Base-by-base conservation (phyloP, 192 early-diverging fungal genomes). In the Umbelopsis sp. region DNA sequence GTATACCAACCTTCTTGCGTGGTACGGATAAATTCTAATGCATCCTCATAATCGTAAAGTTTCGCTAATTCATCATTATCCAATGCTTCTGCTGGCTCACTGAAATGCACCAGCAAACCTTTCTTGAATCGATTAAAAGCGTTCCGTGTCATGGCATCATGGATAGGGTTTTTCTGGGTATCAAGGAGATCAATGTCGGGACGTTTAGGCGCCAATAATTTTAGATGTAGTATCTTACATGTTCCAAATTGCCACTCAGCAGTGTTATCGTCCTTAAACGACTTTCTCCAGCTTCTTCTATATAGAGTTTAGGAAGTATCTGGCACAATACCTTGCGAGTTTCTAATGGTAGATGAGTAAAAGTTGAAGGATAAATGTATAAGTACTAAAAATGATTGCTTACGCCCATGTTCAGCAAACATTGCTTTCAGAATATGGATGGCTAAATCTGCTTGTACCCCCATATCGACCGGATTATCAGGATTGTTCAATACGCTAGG, bases 321-420 rank as follows among this genome's bases (percentile, higher is more conserved):
- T 91, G 87, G 9, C 86, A 81, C 50, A 91, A 83, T 3, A 87
- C 74, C 73, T 92, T 93, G 66, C 90, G 80, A 0, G 81, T 83
- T 32, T 80, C 85, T 77, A 52, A 66, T 53, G 5, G 29, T 45
- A 34, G 3, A 69, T 68, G 31, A 62, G 47, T 22, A 45, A 45
- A 20, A 22, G 26, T 49, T 9, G 7, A 45, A 16, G n/a, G 34
- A 25, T 32, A 16, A 31, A 34, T 68, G 21, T 4, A 26, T 41
- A 41, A 47, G 20, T 22, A 32, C 44, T 10, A 70, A 24, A 11
- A 51, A 4, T 10, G 10, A 3, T 20, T 49, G 69, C 77, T 79
- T 74, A 83, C 80, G 65, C 41, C 77, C 31, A 54, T 72, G 45
- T 54, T 83, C 83, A 5, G 67, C 56, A 22, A 83, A 80, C 54